phyloP scores from a whole-genome alignment of 164 flowering plant genomes.

The Amborella trichopoda region DNA sequence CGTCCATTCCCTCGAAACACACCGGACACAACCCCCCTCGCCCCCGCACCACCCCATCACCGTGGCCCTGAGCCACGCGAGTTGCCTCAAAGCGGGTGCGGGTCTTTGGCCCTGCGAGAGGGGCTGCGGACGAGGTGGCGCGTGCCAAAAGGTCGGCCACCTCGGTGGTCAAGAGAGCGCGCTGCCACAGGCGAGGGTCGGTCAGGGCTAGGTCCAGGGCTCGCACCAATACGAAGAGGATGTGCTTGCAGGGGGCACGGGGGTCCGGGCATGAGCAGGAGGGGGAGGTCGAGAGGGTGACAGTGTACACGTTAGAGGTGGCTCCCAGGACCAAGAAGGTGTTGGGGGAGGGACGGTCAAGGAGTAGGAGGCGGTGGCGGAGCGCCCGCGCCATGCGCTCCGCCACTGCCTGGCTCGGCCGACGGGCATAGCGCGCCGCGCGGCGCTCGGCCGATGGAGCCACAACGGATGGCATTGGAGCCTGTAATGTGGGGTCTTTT shows the following conservation, averaged over 20 bases:
- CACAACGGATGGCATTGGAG: constrained; percentile 7
- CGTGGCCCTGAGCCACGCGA: background rate
- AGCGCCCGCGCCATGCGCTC: constrained; percentile 64
- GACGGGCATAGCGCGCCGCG: background rate
- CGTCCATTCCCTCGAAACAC: constrained; percentile 61
- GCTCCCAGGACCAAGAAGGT: constrained; percentile 68
- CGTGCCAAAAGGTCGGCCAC: constrained; percentile 31
- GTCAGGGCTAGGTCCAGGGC: constrained; percentile 48
- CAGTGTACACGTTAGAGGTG: constrained; percentile 79
- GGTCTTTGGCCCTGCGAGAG: constrained; percentile 37
- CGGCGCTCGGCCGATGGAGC: constrained; percentile 12
- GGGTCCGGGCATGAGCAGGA: constrained; percentile 86
- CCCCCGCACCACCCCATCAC: constrained; percentile 9
- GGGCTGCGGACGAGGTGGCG: constrained; percentile 31
- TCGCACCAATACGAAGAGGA: constrained; percentile 57
- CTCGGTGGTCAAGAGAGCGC: constrained; percentile 1
- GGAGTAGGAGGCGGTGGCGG: constrained; percentile 62
- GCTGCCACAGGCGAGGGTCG: constrained; percentile 35
- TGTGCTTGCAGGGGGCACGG: constrained; percentile 77
- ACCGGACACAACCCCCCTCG: constrained; percentile 58
- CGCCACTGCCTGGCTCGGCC: constrained; percentile 22
- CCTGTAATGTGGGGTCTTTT: background rate
- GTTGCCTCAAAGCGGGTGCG: constrained; percentile 30
- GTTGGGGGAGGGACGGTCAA: constrained; percentile 34
- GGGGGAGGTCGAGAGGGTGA: constrained; percentile 38